phyloP scores from a whole-genome alignment of 148 eudicot species.

The Chenopodium quinoa region DNA sequence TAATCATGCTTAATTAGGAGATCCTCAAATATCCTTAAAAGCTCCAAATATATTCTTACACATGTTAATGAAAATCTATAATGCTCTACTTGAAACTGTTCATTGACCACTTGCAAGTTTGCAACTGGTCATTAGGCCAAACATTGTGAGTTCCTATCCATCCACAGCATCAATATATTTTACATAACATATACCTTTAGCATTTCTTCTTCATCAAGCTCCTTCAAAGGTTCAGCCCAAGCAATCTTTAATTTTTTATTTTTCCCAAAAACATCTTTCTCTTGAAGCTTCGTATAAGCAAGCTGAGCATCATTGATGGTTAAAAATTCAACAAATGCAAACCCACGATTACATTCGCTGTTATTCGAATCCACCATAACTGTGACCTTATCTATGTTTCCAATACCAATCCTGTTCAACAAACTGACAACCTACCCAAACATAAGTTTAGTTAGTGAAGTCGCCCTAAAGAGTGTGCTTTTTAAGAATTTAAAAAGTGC shows the following conservation, averaged over 20 bases:
- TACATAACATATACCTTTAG: constrained; percentile 43
- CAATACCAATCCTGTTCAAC: constrained; percentile 48
- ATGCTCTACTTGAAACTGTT: background rate
- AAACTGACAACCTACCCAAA: constrained; percentile 40
- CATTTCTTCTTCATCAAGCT: constrained; percentile 56
- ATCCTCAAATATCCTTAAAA: background rate
- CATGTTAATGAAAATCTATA: background rate
- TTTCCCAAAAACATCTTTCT: constrained; percentile 45
- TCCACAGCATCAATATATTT: constrained; percentile 7
- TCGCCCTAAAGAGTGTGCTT: background rate
- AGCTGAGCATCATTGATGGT: constrained; percentile 55
- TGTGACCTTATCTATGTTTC: constrained; percentile 53
- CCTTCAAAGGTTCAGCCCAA: constrained; percentile 69
- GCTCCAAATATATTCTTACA: background rate
- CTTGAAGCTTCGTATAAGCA: constrained; percentile 57
- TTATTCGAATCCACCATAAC: constrained; percentile 57
- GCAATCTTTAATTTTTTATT: constrained; percentile 43
- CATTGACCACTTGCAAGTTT: background rate
- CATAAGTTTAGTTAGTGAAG: constrained; percentile 10
- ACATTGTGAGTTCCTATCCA: background rate
- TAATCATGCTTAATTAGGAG: constrained; percentile 10
- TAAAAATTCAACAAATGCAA: constrained; percentile 68
- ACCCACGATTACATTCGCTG: constrained; percentile 52
- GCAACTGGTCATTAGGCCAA: constrained; percentile 3
- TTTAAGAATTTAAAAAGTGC: constrained; percentile 1